A percentile compares a stretch with the other conserved stretches of the same genome.
phyloP scores from a whole-genome alignment of 768 basidiomycete genomes.

The Tephrocybe sp. region DNA sequence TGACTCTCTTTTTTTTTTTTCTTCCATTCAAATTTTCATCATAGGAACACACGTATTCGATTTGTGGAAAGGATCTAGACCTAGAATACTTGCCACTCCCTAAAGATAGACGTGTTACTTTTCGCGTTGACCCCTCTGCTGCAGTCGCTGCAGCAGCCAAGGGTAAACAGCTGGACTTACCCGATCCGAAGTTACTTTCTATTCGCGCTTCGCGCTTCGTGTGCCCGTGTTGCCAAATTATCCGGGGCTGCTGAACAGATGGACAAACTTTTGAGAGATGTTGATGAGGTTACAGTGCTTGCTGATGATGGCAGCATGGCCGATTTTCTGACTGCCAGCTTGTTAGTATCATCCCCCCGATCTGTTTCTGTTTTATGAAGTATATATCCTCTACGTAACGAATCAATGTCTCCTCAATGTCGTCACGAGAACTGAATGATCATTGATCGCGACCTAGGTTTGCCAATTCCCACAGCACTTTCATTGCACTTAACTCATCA shows the following conservation, averaged over 20 bases:
- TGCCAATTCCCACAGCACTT: too few species aligned
- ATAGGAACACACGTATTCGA: slow-evolving; percentile 20
- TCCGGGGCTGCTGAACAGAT: not conserved
- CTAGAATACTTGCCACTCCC: slow-evolving; percentile 10
- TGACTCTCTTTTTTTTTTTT: not conserved
- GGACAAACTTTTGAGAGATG: not conserved
- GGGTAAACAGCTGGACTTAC: slow-evolving; percentile 27
- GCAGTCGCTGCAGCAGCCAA: not conserved
- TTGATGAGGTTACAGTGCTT: not conserved
- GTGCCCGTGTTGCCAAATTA: not conserved
- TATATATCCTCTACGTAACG: too few species aligned
- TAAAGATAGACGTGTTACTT: slow-evolving; percentile 22
- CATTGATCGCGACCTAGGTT: too few species aligned
- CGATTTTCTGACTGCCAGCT: too few species aligned
- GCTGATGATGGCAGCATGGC: not conserved
- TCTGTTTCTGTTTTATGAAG: too few species aligned
- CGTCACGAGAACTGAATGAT: too few species aligned
- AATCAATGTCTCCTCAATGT: too few species aligned
- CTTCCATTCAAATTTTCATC: not conserved
- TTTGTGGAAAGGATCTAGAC: slow-evolving; percentile 9
- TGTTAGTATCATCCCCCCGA: too few species aligned
- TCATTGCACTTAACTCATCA: too few species aligned
- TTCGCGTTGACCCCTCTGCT: slow-evolving; percentile 10
- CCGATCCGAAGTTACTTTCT: slow-evolving; percentile 28
- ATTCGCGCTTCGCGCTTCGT: slow-evolving; percentile 26